These are phyloP conservation scores for Phalaenopsis hybrid DNA, from an alignment of 116 monocot species.

Conservation along the genomic window DNA sequence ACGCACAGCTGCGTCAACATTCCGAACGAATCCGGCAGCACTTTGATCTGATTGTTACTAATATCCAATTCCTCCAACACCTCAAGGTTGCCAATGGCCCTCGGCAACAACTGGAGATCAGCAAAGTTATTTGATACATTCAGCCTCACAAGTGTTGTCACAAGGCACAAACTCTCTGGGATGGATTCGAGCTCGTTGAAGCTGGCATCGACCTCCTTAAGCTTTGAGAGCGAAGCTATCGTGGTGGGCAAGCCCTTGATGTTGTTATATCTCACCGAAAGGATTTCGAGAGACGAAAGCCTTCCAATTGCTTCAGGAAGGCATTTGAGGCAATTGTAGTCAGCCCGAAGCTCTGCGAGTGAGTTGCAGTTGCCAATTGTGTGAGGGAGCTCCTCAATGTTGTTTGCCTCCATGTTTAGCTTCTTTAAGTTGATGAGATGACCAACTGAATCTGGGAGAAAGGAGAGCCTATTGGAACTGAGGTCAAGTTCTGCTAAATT, in stretches of 20 bases:
- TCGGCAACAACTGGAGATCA: conserved; percentile 47
- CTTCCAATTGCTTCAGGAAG: conserved; percentile 80
- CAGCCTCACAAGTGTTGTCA: conserved; percentile 55
- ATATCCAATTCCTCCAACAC: conserved; percentile 69
- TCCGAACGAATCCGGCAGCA: conserved; percentile 55
- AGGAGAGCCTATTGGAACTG: conserved; percentile 38
- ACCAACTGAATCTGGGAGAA: conserved; percentile 50
- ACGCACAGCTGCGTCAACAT: conserved; percentile 39
- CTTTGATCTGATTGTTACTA: conserved; percentile 57
- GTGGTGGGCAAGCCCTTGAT: conserved; percentile 61
- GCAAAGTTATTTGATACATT: conserved; percentile 68
- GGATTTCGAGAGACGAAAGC: conserved; percentile 46
- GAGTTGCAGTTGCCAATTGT: conserved; percentile 46
- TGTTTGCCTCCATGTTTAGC: conserved; percentile 49
- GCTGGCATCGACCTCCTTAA: conserved; percentile 68
- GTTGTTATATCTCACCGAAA: conserved; percentile 57
- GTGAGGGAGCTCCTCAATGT: conserved; percentile 66
- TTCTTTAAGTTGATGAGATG: conserved; percentile 44
- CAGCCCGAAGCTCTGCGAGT: conserved; percentile 54
- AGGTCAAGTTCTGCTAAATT: conserved; percentile 51
- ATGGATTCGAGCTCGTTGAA: conserved; percentile 71
- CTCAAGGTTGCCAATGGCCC: conserved; percentile 66
- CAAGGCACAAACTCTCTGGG: conserved; percentile 79
- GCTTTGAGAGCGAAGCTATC: conserved; percentile 52
- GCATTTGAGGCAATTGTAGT: conserved; percentile 57